Conservation (phyloP, 2,329 filamentous ascomycete species). For the Lachnellula arida region DNA sequence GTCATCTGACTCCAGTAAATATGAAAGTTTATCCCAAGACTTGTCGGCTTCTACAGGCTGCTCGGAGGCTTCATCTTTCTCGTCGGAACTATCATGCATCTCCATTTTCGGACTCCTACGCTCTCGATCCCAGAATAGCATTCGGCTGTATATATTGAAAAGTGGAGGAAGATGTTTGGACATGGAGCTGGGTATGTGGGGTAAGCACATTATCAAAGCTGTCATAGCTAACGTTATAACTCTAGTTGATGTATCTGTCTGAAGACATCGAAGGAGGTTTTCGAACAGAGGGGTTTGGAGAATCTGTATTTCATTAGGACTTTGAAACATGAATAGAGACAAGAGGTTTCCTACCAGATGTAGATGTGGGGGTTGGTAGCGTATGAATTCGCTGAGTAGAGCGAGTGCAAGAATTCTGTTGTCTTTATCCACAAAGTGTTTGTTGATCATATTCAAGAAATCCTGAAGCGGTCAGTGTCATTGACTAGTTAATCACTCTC, state of each 20-base stretch:
- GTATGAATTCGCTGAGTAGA: slow-evolving; percentile 68
- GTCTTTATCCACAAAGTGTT: slow-evolving; percentile 59
- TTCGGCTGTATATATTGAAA: slow-evolving; percentile 75
- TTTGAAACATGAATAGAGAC: neutral
- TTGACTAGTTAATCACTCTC: too few species aligned
- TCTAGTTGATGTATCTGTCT: slow-evolving; percentile 72
- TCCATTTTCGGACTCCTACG: slow-evolving; percentile 15
- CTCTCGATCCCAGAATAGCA: slow-evolving; percentile 69
- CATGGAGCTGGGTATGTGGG: slow-evolving; percentile 71
- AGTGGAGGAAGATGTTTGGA: slow-evolving; percentile 64
- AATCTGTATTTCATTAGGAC: slow-evolving; percentile 35
- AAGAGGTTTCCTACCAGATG: slow-evolving; percentile 42
- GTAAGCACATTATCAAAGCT: slow-evolving; percentile 74
- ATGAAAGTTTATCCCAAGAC: slow-evolving; percentile 60
- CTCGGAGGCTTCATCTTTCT: slow-evolving; percentile 33
- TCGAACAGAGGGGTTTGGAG: slow-evolving; percentile 67
- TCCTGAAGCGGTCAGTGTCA: slow-evolving; percentile 41
- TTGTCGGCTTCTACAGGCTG: slow-evolving; percentile 32
- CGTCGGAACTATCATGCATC: slow-evolving; percentile 10
- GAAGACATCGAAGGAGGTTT: slow-evolving; percentile 67
- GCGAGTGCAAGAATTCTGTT: slow-evolving; percentile 60
- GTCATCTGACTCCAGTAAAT: slow-evolving; percentile 58
- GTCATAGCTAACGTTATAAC: slow-evolving; percentile 72
- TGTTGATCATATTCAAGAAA: slow-evolving; percentile 61
- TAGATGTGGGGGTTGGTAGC: slow-evolving; percentile 73